Evolutionary conservation across 768 basidiomycete genomes (phyloP).

Genomic region (Macrolepiota fuliginosa): DNA sequence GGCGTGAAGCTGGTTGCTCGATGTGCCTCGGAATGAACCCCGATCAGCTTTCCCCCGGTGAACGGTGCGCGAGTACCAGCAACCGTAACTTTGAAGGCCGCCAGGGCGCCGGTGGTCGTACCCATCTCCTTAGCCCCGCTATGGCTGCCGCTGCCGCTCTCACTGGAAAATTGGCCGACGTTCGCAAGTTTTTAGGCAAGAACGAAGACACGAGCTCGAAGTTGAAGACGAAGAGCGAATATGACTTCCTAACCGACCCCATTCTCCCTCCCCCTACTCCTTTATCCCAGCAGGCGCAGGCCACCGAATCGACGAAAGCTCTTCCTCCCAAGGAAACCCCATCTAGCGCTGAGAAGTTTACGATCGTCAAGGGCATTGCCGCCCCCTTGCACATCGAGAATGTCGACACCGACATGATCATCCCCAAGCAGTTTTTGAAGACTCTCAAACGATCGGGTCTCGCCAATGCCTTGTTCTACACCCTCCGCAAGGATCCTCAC

Average conservation of each 20-base stretch:
- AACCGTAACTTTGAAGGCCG: slow-evolving; percentile 94
- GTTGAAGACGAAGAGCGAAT: slow-evolving; percentile 68
- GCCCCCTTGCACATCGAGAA: slow-evolving; percentile 82
- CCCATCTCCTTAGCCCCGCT: slow-evolving; percentile 85
- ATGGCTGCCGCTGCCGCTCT: slow-evolving; percentile 93
- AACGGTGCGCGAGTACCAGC: slow-evolving; percentile 88
- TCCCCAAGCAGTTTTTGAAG: slow-evolving; percentile 92
- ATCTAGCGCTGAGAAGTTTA: slow-evolving; percentile 60
- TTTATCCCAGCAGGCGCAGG: slow-evolving; percentile 34
- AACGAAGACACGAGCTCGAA: slow-evolving; percentile 44
- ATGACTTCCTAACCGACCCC: slow-evolving; percentile 77
- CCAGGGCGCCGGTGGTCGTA: slow-evolving; percentile 84
- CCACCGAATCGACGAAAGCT: slow-evolving; percentile 28
- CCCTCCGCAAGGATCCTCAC: slow-evolving; percentile 73
- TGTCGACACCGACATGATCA: slow-evolving; percentile 93
- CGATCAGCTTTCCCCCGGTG: slow-evolving; percentile 79
- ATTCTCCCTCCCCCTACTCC: slow-evolving; percentile 53
- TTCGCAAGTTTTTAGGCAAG: slow-evolving; percentile 67
- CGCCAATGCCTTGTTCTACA: slow-evolving; percentile 78
- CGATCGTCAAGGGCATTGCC: slow-evolving; percentile 67
- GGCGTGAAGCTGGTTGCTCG: slow-evolving; percentile 93
- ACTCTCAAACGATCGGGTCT: slow-evolving; percentile 89
- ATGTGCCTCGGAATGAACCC: slow-evolving; percentile 98
- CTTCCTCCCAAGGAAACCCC: slow-evolving; percentile 42
- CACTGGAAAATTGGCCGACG: slow-evolving; percentile 82